Conservation (phyloP, 1,284 basidiomycete species). For the Apiotrichum akiyoshidainum region DNA sequence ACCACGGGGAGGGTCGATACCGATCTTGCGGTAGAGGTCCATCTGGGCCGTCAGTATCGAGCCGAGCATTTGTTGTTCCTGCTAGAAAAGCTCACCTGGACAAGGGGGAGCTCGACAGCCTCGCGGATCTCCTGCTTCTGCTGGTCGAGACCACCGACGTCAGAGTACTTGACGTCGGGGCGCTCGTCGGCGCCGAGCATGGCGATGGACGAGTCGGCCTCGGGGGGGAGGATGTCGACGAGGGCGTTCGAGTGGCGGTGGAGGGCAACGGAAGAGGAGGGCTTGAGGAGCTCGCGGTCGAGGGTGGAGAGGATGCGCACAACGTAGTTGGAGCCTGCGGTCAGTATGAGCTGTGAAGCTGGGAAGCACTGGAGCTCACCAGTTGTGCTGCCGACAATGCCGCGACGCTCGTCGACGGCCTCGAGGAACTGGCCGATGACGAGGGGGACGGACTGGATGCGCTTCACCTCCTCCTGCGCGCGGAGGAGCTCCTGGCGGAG, state of each 20-base stretch:
- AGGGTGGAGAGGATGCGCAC: constrained; percentile 96
- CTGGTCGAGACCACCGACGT: constrained; percentile 94
- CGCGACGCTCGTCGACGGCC: constrained; percentile 96
- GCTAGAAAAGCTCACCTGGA: constrained; percentile 48
- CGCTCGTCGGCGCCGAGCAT: constrained; percentile 93
- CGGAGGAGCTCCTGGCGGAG: constrained; percentile 96
- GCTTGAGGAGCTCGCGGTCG: constrained; percentile 95
- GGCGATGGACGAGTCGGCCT: constrained; percentile 94
- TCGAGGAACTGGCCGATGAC: constrained; percentile 99
- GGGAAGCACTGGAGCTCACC: constrained; percentile 46
- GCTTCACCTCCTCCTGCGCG: constrained; percentile 98
- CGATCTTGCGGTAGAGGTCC: constrained; percentile 98
- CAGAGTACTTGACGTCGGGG: constrained; percentile 82
- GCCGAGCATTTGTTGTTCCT: rapidly evolving
- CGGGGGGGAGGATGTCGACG: constrained; percentile 96
- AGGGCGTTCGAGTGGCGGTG: constrained; percentile 98
- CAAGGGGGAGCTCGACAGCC: constrained; percentile 96
- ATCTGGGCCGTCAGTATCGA: constrained; percentile 57
- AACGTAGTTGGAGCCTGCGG: constrained; percentile 83
- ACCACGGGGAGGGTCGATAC: constrained; percentile 96
- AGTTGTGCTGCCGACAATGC: constrained; percentile 96
- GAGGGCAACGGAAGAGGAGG: constrained; percentile 92
- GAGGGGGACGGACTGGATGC: constrained; percentile 98
- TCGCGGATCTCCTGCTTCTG: constrained; percentile 99
- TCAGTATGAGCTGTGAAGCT: neutral